phyloP scores from a whole-genome alignment of 225 moss, liverwort and hornwort species.

The Physcomitrellopsis africana region DNA sequence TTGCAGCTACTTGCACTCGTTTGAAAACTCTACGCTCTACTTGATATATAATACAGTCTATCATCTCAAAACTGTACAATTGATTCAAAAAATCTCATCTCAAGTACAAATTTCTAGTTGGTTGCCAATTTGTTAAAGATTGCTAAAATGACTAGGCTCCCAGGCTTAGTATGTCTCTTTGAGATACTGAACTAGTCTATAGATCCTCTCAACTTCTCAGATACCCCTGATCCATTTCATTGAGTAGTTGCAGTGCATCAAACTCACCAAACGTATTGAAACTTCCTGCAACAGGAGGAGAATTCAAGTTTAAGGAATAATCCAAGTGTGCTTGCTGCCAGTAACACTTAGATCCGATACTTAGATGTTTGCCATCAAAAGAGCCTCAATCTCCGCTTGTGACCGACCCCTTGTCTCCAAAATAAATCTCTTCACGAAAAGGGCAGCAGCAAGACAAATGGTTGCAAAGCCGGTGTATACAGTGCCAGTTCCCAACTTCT shows the following conservation, averaged over 20 bases:
- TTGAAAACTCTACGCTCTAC: no score
- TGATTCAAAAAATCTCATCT: neutral
- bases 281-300: no score
- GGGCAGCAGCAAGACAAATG: slow-evolving; percentile 55
- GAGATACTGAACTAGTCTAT: neutral
- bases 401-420: slow-evolving; percentile 79
- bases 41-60: no score
- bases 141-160: neutral
- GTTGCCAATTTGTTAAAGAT: slow-evolving; percentile 22
- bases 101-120: no score
- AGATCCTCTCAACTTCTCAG: neutral
- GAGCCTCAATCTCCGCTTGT: slow-evolving; percentile 75
- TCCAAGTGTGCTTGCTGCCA: neutral
- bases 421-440: slow-evolving; percentile 64
- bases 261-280: neutral
- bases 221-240: neutral
- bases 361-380: slow-evolving; percentile 59
- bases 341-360: neutral
- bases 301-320: neutral
- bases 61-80: no score
- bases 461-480: slow-evolving; percentile 66
- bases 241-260: neutral
- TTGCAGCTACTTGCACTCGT: no score
- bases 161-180: slow-evolving; percentile 10
- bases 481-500: slow-evolving; percentile 61